These are phyloP conservation scores for Echeveria elegans DNA, from an alignment of 164 flowering plant species.

Conservation along the genomic window DNA sequence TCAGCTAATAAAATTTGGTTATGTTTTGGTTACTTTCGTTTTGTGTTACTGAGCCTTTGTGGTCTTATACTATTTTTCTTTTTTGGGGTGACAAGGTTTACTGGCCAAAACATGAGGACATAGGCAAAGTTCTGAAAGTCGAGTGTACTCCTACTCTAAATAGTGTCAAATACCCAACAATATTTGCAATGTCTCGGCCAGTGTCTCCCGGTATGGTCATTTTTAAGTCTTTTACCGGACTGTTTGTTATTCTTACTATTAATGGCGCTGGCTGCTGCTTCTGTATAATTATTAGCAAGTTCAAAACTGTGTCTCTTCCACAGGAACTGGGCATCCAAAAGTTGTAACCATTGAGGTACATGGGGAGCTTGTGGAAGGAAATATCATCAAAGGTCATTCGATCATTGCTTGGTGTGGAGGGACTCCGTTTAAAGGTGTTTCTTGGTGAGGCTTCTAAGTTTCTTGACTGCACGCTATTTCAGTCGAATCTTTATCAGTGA, in stretches of 20 bases:
- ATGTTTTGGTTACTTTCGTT: background rate
- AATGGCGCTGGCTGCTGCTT: background rate
- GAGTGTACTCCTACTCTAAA: conserved; percentile 73
- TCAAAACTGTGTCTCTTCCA: conserved; percentile 4
- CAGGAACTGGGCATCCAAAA: conserved; percentile 90
- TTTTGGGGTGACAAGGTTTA: conserved; percentile 57
- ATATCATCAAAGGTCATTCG: conserved; percentile 60
- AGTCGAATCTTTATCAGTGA: background rate
- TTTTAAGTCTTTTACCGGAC: too few species aligned
- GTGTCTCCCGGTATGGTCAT: conserved; percentile 63
- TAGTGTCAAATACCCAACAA: conserved; percentile 61
- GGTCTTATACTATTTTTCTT: background rate
- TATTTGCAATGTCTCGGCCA: conserved; percentile 81
- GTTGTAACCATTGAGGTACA: conserved; percentile 72
- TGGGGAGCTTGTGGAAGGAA: conserved; percentile 93
- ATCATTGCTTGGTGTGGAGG: conserved; percentile 99
- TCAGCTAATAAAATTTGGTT: background rate
- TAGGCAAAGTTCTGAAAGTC: conserved; percentile 67
- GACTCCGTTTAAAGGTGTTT: conserved; percentile 87
- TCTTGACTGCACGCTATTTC: background rate
- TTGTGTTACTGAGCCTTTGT: background rate
- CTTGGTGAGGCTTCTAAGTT: conserved; percentile 48
- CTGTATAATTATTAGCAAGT: background rate
- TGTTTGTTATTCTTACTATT: background rate
- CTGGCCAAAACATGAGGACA: conserved; percentile 81